Evolutionary conservation across 2,329 filamentous ascomycete species (phyloP), one percentile per base, ranked within the genome.

Genomic region (Neonectria punicea): DNA sequence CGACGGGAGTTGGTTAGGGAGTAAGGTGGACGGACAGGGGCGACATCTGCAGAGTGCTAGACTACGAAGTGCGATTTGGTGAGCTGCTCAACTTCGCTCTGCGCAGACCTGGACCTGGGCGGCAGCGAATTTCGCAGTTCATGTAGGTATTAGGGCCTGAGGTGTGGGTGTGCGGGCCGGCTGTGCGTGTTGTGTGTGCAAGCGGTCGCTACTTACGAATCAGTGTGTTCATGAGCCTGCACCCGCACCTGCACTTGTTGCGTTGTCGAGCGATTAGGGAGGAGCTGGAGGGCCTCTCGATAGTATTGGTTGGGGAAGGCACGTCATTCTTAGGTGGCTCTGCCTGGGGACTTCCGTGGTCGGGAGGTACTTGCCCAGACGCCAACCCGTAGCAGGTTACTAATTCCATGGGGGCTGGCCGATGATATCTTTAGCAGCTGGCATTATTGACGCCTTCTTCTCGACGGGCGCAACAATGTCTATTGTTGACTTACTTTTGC

Each of bases 91-190:
- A 5, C 18, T 28, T 41, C 43, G 55, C 34, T 14, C 20, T 63
- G 34, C 50, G 55, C 55, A 50, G 47, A 49, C 36, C 30, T 43
- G 34, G 30, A 34, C 43, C 53, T 46, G 43, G 50, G 49, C 49
- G 50, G 55, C 36, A 28, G 34, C 32, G 66, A 72, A 73, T 73
- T 72, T 73, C 71, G 70, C 69, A 68, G 68, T 73, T 70, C 68
- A 71, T 69, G 68, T 68, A 71, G 50, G 67, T 60, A 72, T 73
- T 73, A 73, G 71, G 71, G 71, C 71, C 71, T 67, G 71, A 56
- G 58, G 68, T 73, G 71, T 73, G 71, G 71, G 67, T 71, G 67
- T 73, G 71, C 70, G 71, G 70, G 67, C 67, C 64, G 61, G 65
- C 65, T 66, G 66, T 70, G 71, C 69, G 69, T 70, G 53, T 55